phyloP scores from a whole-genome alignment of 2,329 filamentous ascomycete species.

The Hymenoscyphus fraxineus region DNA sequence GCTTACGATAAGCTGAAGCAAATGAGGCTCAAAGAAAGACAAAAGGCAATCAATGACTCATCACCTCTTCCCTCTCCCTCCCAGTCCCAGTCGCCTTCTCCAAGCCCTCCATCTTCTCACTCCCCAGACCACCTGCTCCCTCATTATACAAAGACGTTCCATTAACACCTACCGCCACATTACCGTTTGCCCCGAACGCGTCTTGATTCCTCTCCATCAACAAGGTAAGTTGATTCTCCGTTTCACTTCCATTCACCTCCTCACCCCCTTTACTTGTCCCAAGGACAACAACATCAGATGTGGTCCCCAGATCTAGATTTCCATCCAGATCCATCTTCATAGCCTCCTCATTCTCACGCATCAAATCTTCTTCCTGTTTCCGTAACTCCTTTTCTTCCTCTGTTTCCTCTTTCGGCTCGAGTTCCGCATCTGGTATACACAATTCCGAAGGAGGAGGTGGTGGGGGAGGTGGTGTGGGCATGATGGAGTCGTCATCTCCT shows the following conservation, averaged over 20 bases:
- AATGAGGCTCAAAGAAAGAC: background rate
- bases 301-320: background rate
- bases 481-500: constrained; percentile 16
- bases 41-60: constrained; percentile 5
- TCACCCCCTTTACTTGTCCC: too few relatives aligned
- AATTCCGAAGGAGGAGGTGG: constrained; percentile 27
- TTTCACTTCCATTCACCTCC: background rate
- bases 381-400: constrained; percentile 26
- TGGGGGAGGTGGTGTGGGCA: constrained; percentile 31
- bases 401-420: constrained; percentile 18
- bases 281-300: too few relatives aligned
- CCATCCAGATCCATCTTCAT: constrained; percentile 30
- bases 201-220: constrained; percentile 3
- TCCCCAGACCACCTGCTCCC: background rate
- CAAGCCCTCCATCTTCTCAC: constrained; percentile 3
- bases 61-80: constrained; percentile 2
- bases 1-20: too few relatives aligned
- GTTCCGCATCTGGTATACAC: constrained; percentile 7
- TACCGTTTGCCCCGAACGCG: constrained; percentile 2
- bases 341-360: constrained; percentile 33
- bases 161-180: background rate
- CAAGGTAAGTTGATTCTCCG: background rate
- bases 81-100: background rate
- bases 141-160: constrained; percentile 1
- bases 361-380: constrained; percentile 31